phyloP scores from a whole-genome alignment of 768 basidiomycete species.

The Serendipita sp. region DNA sequence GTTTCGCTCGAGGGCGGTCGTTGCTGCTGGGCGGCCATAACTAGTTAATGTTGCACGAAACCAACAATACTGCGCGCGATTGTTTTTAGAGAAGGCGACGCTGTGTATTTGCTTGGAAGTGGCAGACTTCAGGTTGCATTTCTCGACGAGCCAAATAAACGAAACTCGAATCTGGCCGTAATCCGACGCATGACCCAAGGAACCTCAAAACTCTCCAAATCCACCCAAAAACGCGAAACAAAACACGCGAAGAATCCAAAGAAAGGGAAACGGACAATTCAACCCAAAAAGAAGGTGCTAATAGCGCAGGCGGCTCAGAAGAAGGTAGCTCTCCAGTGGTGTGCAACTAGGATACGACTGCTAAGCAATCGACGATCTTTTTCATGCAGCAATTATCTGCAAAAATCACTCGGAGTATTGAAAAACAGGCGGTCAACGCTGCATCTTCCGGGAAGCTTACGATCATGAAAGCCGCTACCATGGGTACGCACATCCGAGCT shows the following conservation, averaged over 20 bases:
- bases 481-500: background rate
- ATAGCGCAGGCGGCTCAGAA: slow-evolving; percentile 66
- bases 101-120: background rate
- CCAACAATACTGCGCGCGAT: background rate
- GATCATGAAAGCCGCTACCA: slow-evolving; percentile 64
- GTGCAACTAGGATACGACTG: background rate
- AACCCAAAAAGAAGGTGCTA: slow-evolving; percentile 64
- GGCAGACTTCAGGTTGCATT: background rate
- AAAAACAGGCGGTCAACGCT: slow-evolving; percentile 77
- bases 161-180: too few relatives aligned
- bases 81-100: background rate
- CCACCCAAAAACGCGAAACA: background rate
- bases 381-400: slow-evolving; percentile 55
- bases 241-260: slow-evolving; percentile 31
- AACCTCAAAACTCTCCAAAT: background rate
- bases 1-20: background rate
- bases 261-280: slow-evolving; percentile 62
- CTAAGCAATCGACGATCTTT: slow-evolving; percentile 7
- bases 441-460: slow-evolving; percentile 82
- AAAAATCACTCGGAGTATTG: slow-evolving; percentile 85
- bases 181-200: background rate
- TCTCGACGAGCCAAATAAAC: background rate
- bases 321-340: slow-evolving; percentile 34
- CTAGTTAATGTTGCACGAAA: background rate
- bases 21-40: background rate